A percentile compares a stretch with the other conserved stretches of the same genome.
phyloP scores from a whole-genome alignment of 2,329 filamentous ascomycete species.

The Thielaviopsis musarum region DNA sequence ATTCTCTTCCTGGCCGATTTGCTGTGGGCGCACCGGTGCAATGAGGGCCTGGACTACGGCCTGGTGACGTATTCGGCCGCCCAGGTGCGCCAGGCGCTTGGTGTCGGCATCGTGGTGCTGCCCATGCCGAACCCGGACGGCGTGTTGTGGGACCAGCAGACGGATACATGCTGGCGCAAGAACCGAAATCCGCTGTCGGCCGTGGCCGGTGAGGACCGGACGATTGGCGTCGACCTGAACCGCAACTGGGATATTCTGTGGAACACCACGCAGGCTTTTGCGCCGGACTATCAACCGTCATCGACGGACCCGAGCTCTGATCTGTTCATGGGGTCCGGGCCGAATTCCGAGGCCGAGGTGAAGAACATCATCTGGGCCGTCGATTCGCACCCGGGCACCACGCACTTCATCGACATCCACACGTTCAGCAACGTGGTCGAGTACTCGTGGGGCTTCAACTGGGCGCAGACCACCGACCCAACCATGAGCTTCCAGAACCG shows the following conservation, averaged over 20 bases:
- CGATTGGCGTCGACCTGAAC: slow-evolving; percentile 30
- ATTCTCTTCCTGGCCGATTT: slow-evolving; percentile 42
- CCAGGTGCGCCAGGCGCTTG: slow-evolving; percentile 33
- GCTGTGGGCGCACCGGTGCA: slow-evolving; percentile 32
- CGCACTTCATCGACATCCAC: slow-evolving; percentile 44
- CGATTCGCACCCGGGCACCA: slow-evolving; percentile 30
- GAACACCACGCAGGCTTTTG: slow-evolving; percentile 31
- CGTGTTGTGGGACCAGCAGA: slow-evolving; percentile 32
- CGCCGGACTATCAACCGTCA: slow-evolving; percentile 21
- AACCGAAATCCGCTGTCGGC: slow-evolving; percentile 30
- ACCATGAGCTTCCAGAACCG: slow-evolving; percentile 35
- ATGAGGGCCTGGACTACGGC: slow-evolving; percentile 34
- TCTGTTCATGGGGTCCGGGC: slow-evolving; percentile 31
- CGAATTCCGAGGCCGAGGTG: slow-evolving; percentile 40
- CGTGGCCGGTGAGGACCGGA: slow-evolving; percentile 15
- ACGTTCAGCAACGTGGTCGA: slow-evolving; percentile 34
- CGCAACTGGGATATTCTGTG: slow-evolving; percentile 42
- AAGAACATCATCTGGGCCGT: slow-evolving; percentile 36
- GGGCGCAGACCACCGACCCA: slow-evolving; percentile 28
- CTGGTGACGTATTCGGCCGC: slow-evolving; percentile 31
- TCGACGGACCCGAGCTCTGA: slow-evolving; percentile 26
- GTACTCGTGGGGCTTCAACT: slow-evolving; percentile 41
- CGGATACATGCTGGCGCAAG: slow-evolving; percentile 36
- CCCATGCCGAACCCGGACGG: slow-evolving; percentile 39
- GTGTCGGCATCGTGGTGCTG: slow-evolving; percentile 35